phyloP scores from a whole-genome alignment of 495 filamentous ascomycete genomes.

The Tuber borchii region DNA sequence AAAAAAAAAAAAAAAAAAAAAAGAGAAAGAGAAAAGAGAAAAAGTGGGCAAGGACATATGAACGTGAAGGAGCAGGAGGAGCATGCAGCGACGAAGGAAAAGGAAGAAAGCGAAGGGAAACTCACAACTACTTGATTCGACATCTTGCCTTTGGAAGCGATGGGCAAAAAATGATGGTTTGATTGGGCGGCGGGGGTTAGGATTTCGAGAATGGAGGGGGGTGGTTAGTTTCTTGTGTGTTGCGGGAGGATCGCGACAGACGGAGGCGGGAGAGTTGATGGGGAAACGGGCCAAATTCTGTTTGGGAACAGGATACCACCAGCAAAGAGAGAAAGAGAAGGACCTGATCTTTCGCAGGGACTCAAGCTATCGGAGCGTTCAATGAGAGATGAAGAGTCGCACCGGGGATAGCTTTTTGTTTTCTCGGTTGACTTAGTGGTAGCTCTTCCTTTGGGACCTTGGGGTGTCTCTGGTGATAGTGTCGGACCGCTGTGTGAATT shows the following conservation, averaged over 20 bases:
- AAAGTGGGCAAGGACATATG: conserved; percentile 11
- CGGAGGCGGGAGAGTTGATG: conserved; percentile 12
- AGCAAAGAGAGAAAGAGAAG: conserved; percentile 17
- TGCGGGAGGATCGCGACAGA: conserved; percentile 26
- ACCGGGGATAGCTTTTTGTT: conserved; percentile 20
- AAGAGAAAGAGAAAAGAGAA: conserved; percentile 30
- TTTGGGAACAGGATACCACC: conserved; percentile 1
- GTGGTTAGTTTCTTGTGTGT: conserved; percentile 14
- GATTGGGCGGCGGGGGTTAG: background rate
- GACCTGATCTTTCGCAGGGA: conserved; percentile 27
- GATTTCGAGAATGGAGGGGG: conserved; percentile 10
- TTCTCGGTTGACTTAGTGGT: conserved; percentile 2
- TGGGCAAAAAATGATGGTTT: conserved; percentile 13
- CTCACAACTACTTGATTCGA: conserved; percentile 62
- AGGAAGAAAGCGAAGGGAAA: conserved; percentile 38
- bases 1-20: conserved; percentile 22
- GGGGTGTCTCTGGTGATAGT: conserved; percentile 39
- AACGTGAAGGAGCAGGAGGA: background rate
- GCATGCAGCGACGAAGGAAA: background rate
- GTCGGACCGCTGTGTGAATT: conserved; percentile 33
- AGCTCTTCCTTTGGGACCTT: conserved; percentile 37
- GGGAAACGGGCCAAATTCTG: background rate
- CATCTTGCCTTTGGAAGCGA: conserved; percentile 45
- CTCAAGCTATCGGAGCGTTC: conserved; percentile 28
- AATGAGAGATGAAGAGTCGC: conserved; percentile 21